phyloP scores from a whole-genome alignment of 2,329 filamentous ascomycete species.

The Fusarium sp. region DNA sequence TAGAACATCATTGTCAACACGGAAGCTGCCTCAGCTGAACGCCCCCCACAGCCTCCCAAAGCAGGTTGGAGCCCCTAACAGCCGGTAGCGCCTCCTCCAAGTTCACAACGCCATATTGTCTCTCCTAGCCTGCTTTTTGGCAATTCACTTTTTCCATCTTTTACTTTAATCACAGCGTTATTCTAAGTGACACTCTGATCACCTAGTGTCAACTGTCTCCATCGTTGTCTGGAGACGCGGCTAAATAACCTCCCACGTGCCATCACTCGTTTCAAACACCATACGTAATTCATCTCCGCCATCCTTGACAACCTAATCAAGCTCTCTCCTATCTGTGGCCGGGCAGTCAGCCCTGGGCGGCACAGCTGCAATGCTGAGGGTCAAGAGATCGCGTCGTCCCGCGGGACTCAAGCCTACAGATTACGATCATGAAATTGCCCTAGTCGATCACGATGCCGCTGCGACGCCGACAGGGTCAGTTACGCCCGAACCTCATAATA shows the following conservation, averaged over 20 bases:
- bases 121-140: slow-evolving; percentile 10
- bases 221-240: background rate
- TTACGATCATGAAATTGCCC: slow-evolving; percentile 77
- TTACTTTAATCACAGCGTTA: slow-evolving; percentile 8
- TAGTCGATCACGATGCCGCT: slow-evolving; percentile 67
- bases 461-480: slow-evolving; percentile 36
- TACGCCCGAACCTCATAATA: slow-evolving; percentile 34
- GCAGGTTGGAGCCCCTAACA: slow-evolving; percentile 35
- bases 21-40: slow-evolving; percentile 35
- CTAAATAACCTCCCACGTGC: background rate
- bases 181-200: background rate
- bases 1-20: slow-evolving; percentile 5
- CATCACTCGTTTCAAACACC: slow-evolving; percentile 4
- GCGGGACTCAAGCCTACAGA: slow-evolving; percentile 67
- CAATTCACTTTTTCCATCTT: slow-evolving; percentile 1
- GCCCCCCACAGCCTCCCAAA: slow-evolving; percentile 32
- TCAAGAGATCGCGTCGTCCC: slow-evolving; percentile 66
- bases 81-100: slow-evolving; percentile 35
- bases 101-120: slow-evolving; percentile 33
- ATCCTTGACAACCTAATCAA: slow-evolving; percentile 5
- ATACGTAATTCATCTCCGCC: slow-evolving; percentile 7
- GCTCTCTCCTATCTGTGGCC: slow-evolving; percentile 14
- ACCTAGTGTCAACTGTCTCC: slow-evolving; percentile 4
- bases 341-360: slow-evolving; percentile 27
- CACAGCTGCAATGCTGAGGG: slow-evolving; percentile 48